These are phyloP conservation scores for Candida verbasci DNA, from an alignment of 805 yeast species.

Conservation along the genomic window DNA sequence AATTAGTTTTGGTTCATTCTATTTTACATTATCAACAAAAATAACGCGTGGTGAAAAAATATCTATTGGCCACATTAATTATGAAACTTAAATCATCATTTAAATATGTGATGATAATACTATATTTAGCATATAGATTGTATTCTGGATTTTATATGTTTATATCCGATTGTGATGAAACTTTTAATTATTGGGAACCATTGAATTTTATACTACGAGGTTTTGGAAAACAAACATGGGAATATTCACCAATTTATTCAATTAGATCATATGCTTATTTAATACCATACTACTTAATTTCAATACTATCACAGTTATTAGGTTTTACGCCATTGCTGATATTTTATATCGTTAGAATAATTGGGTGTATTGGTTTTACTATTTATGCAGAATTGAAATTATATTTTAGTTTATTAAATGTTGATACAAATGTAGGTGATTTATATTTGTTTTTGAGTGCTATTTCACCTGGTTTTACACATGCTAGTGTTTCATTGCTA, in stretches of 20 bases:
- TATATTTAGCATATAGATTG: slow-evolving; percentile 13
- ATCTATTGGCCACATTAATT: too few species aligned
- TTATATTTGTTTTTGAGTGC: slow-evolving; percentile 63
- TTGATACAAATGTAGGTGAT: slow-evolving; percentile 41
- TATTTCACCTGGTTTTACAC: slow-evolving; percentile 78
- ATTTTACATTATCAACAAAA: too few species aligned
- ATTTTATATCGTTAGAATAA: slow-evolving; percentile 53
- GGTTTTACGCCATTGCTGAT: slow-evolving; percentile 4
- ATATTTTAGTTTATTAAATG: slow-evolving; percentile 35
- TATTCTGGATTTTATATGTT: slow-evolving; percentile 54
- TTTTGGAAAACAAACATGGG: slow-evolving; percentile 96
- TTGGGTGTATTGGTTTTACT: slow-evolving; percentile 34
- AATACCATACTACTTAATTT: slow-evolving; percentile 40
- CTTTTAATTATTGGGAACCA: slow-evolving; percentile 94
- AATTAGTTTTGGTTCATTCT: too few species aligned
- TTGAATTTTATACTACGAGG: slow-evolving; percentile 70
- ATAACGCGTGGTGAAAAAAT: too few species aligned
- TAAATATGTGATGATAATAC: slow-evolving; percentile 9
- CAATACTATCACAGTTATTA: slow-evolving; percentile 16
- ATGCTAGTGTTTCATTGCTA: slow-evolving; percentile 78
- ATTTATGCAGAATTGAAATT: slow-evolving; percentile 51
- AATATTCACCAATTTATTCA: slow-evolving; percentile 85
- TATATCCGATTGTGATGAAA: slow-evolving; percentile 89
- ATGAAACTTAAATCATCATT: slow-evolving; percentile 7
- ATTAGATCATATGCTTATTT: slow-evolving; percentile 84